phyloP scores from a whole-genome alignment of 352 stramenopile genomes.

The Phytophthora brassicae region DNA sequence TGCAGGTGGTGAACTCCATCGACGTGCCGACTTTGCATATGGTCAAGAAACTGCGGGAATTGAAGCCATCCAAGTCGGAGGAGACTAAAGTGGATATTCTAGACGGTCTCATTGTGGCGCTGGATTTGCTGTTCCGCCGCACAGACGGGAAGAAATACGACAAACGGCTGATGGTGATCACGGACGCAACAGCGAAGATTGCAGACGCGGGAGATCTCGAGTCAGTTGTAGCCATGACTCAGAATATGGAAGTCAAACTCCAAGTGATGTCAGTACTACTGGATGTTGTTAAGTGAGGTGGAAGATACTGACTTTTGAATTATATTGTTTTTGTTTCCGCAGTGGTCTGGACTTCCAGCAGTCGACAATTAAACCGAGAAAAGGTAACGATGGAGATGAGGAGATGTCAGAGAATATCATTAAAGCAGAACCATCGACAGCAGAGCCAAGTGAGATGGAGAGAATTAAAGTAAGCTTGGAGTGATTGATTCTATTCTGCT shows the following conservation, averaged over 20 bases:
- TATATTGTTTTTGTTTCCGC: neutral
- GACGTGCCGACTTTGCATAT: slow-evolving; percentile 65
- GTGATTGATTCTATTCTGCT: too few species aligned
- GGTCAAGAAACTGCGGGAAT: slow-evolving; percentile 50
- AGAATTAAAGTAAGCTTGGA: slow-evolving; percentile 30
- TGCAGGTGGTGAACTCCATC: slow-evolving; percentile 60
- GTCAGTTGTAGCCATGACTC: slow-evolving; percentile 71
- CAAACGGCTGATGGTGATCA: slow-evolving; percentile 76
- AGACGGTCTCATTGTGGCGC: slow-evolving; percentile 78
- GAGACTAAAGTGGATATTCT: slow-evolving; percentile 69
- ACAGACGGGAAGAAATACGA: slow-evolving; percentile 83
- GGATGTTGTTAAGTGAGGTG: neutral
- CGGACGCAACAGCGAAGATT: slow-evolving; percentile 65
- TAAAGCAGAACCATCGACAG: slow-evolving; percentile 30
- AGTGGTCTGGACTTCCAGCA: slow-evolving; percentile 69
- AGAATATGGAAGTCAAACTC: slow-evolving; percentile 77
- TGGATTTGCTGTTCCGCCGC: slow-evolving; percentile 75
- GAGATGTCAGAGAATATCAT: slow-evolving; percentile 11
- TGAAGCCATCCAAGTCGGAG: slow-evolving; percentile 28
- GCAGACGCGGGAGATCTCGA: slow-evolving; percentile 64
- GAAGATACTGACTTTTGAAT: neutral
- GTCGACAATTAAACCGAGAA: slow-evolving; percentile 38
- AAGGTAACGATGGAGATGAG: slow-evolving; percentile 32
- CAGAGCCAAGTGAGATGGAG: neutral
- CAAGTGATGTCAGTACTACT: slow-evolving; percentile 66